A percentile compares a stretch with the other conserved stretches of the same genome.
These are phyloP conservation scores for Euphorbia lathyris DNA, from an alignment of 345 rosid genomes.

Conservation along the genomic window DNA sequence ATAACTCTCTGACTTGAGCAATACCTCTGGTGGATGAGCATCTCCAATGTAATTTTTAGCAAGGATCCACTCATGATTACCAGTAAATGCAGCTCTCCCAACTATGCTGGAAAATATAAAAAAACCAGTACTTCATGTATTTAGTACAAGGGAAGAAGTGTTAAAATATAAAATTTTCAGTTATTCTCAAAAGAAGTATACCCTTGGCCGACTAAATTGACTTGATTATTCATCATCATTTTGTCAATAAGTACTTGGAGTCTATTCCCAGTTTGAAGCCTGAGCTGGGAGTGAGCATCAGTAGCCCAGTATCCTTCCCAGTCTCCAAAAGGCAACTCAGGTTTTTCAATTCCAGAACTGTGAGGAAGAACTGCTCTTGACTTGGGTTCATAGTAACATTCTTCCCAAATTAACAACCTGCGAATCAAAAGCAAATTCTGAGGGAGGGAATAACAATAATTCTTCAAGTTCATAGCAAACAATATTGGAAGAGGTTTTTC, in stretches of 20 bases:
- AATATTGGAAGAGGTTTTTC: neutral
- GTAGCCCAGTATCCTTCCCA: constrained; percentile 39
- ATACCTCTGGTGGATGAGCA: constrained; percentile 75
- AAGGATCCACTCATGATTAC: constrained; percentile 81
- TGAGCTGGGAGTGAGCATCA: constrained; percentile 29
- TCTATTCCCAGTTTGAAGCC: constrained; percentile 37
- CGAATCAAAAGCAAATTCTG: constrained; percentile 1
- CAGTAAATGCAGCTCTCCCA: constrained; percentile 88
- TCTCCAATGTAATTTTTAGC: constrained; percentile 47
- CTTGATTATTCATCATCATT: constrained; percentile 75
- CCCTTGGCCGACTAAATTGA: constrained; percentile 88
- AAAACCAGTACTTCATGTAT: constrained; percentile 8
- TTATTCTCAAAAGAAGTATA: constrained; percentile 26
- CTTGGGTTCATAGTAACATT: constrained; percentile 49
- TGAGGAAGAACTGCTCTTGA: constrained; percentile 28
- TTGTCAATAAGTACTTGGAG: constrained; percentile 55
- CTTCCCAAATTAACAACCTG: constrained; percentile 97
- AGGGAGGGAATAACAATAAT: neutral
- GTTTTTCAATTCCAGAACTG: constrained; percentile 28
- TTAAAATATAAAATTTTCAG: constrained; percentile 5
- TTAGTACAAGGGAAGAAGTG: neutral
- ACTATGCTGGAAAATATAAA: constrained; percentile 53
- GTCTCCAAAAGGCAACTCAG: constrained; percentile 35
- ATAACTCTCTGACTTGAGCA: neutral
- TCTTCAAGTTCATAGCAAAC: neutral